phyloP scores from a whole-genome alignment of 805 yeast species.

The Saccharomyces kudriavzevii region DNA sequence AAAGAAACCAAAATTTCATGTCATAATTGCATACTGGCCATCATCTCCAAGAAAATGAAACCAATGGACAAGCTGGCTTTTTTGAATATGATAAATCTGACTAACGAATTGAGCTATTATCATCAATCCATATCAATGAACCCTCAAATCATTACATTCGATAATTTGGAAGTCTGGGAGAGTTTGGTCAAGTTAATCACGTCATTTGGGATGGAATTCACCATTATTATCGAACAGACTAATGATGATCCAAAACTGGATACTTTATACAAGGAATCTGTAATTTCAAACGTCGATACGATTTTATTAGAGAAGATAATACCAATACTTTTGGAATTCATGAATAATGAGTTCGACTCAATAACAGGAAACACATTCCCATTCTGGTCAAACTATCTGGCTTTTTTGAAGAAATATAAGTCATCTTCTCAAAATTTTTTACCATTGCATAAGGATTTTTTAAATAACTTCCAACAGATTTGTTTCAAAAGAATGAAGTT shows the following conservation, averaged over 20 bases:
- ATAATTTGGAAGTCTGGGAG: conserved; percentile 64
- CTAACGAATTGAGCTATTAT: conserved; percentile 34
- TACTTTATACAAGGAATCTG: conserved; percentile 29
- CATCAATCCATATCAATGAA: background rate
- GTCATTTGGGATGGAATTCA: conserved; percentile 65
- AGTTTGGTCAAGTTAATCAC: conserved; percentile 66
- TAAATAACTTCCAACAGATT: conserved; percentile 57
- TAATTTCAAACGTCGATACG: conserved; percentile 34
- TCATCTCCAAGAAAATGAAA: conserved; percentile 71
- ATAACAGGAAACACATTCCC: conserved; percentile 77
- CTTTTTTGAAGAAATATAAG: conserved; percentile 54
- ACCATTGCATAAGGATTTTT: conserved; percentile 40
- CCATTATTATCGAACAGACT: conserved; percentile 55
- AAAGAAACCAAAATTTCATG: conserved; percentile 49
- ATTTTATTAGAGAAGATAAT: conserved; percentile 50
- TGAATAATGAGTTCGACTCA: conserved; percentile 83
- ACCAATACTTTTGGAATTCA: conserved; percentile 64
- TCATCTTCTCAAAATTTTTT: conserved; percentile 34
- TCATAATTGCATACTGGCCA: conserved; percentile 43
- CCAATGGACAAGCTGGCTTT: conserved; percentile 57
- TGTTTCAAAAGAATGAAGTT: conserved; percentile 71
- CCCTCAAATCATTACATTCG: conserved; percentile 2
- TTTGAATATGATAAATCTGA: conserved; percentile 58
- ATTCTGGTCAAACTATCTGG: conserved; percentile 64
- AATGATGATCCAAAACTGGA: conserved; percentile 29